These are phyloP conservation scores for Pseudopithomyces maydicus DNA, from an alignment of 2,329 filamentous ascomycete species.

Conservation along the genomic window DNA sequence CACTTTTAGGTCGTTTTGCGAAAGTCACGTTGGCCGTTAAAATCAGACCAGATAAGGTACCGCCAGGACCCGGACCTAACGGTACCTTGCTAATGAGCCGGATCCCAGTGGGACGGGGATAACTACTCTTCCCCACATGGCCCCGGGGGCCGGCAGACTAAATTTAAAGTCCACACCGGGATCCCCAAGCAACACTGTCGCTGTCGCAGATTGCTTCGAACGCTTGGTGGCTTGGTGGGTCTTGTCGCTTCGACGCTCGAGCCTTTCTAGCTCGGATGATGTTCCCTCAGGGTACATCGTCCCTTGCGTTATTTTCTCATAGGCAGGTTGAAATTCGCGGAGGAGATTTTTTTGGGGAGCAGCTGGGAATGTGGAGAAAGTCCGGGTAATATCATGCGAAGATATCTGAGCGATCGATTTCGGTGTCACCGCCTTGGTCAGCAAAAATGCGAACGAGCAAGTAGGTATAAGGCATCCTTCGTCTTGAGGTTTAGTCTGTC, in stretches of 20 bases:
- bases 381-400: too few relatives aligned
- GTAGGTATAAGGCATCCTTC: neutral
- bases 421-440: too few relatives aligned
- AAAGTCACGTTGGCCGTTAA: neutral
- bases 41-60: neutral
- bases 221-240: neutral
- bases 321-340: too few relatives aligned
- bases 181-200: neutral
- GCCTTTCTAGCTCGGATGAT: neutral
- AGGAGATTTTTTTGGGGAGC: neutral
- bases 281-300: neutral
- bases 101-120: neutral
- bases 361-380: neutral
- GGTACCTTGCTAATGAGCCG: neutral
- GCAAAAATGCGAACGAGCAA: neutral
- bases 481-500: neutral
- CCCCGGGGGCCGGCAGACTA: conserved; percentile 1
- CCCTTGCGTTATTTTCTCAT: too few relatives aligned
- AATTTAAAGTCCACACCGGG: neutral
- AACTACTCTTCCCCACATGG: neutral
- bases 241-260: neutral
- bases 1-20: neutral
- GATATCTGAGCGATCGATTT: too few relatives aligned
- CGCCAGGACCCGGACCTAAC: neutral
- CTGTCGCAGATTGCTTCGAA: conserved; percentile 3